Percentiles rank a stretch among this genome's conserved stretches.
These are phyloP conservation scores for Suillus subalutaceus DNA, from an alignment of 768 basidiomycete genomes.

Conservation along the genomic window DNA sequence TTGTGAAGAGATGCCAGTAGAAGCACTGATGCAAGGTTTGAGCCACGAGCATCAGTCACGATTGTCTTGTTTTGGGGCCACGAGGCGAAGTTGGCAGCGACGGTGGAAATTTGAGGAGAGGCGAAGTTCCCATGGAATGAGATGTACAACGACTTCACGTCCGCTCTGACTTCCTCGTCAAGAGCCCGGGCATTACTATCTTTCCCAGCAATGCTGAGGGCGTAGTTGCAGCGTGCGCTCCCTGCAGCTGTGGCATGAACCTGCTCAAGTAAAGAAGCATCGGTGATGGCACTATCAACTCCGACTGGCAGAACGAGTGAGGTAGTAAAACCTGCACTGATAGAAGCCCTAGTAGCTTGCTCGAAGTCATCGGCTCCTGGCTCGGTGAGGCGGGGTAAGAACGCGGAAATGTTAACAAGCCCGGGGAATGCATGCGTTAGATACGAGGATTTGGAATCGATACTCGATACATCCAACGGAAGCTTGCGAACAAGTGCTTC, in stretches of 20 bases:
- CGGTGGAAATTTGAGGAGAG: slow-evolving; percentile 64
- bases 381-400: slow-evolving; percentile 69
- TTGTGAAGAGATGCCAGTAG: slow-evolving; percentile 92
- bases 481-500: slow-evolving; percentile 91
- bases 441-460: slow-evolving; percentile 96
- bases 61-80: slow-evolving; percentile 95
- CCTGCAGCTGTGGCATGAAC: slow-evolving; percentile 66
- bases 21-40: slow-evolving; percentile 90
- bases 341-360: slow-evolving; percentile 75
- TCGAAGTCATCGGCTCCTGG: slow-evolving; percentile 55
- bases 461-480: slow-evolving; percentile 85
- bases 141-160: slow-evolving; percentile 86
- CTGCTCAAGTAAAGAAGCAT: slow-evolving; percentile 66
- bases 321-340: slow-evolving; percentile 90
- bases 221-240: slow-evolving; percentile 84
- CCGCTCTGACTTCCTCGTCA: slow-evolving; percentile 76
- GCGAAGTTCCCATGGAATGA: slow-evolving; percentile 60
- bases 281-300: slow-evolving; percentile 60
- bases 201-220: slow-evolving; percentile 78
- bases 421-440: slow-evolving; percentile 90
- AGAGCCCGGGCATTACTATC: slow-evolving; percentile 62
- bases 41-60: slow-evolving; percentile 89
- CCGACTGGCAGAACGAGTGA: slow-evolving; percentile 79
- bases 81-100: slow-evolving; percentile 85
- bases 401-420: slow-evolving; percentile 85